These are phyloP conservation scores for Gyromitra esculenta DNA, from an alignment of 2,329 filamentous ascomycete species.

Conservation along the genomic window DNA sequence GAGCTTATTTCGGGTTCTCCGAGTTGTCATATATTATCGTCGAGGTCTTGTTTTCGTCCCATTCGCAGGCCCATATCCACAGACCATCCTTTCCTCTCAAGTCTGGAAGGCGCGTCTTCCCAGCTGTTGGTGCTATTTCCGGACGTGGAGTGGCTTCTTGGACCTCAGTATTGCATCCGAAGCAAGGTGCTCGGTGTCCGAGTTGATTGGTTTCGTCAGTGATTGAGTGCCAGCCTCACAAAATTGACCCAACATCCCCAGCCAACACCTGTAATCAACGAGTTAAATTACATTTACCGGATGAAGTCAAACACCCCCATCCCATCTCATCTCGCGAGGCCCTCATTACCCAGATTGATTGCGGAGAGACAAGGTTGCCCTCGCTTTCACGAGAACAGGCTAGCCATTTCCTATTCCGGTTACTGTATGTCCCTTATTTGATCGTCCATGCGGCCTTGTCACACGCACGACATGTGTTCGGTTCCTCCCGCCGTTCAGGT, in stretches of 20 bases:
- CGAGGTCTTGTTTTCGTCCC: constrained; percentile 7
- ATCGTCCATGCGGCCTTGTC: constrained; percentile 32
- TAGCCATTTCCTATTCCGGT: constrained; percentile 36
- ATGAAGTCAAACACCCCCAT: constrained; percentile 39
- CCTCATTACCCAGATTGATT: constrained; percentile 36
- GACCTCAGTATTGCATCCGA: constrained; percentile 6
- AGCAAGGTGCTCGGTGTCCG: constrained; percentile 19
- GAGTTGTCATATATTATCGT: constrained; percentile 8
- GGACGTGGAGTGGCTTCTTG: constrained; percentile 14
- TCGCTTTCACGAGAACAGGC: constrained; percentile 11
- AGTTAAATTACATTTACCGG: constrained; percentile 44
- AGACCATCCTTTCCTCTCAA: background rate
- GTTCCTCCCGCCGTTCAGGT: constrained; percentile 35
- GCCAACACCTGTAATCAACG: constrained; percentile 11
- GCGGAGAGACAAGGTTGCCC: constrained; percentile 25
- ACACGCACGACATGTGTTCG: constrained; percentile 39
- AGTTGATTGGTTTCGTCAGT: constrained; percentile 18
- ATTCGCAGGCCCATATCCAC: constrained; percentile 8
- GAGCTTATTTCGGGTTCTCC: constrained; percentile 29
- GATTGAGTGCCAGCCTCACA: background rate
- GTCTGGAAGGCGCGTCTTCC: background rate
- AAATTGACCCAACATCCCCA: constrained; percentile 23
- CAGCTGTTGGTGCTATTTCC: constrained; percentile 18
- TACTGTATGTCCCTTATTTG: constrained; percentile 15
- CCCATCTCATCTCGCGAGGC: constrained; percentile 43